These are phyloP conservation scores for Spathaspora passalidarum DNA, from an alignment of 805 yeast genomes.

Conservation along the genomic window DNA sequence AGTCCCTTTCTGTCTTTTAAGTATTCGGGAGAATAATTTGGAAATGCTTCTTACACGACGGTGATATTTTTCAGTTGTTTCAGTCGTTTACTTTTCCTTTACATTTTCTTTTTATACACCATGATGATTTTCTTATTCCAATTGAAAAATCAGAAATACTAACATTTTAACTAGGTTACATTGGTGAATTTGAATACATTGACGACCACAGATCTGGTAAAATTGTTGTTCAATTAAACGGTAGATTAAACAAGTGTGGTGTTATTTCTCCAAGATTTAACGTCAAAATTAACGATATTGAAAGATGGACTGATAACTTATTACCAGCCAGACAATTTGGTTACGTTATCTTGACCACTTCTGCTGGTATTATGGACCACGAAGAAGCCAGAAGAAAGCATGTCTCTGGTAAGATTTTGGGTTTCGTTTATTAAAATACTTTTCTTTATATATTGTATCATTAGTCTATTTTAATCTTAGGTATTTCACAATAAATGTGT, in stretches of 20 bases:
- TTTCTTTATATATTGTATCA: not conserved
- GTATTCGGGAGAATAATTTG: constrained; percentile 81
- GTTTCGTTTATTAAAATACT: constrained; percentile 79
- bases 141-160: constrained; percentile 13
- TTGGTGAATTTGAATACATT: constrained; percentile 96
- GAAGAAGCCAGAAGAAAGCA: constrained; percentile 99
- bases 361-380: constrained; percentile 99
- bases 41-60: constrained; percentile 69
- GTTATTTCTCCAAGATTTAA: constrained; percentile 98
- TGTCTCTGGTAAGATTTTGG: constrained; percentile 98
- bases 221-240: constrained; percentile 94
- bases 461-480: not conserved
- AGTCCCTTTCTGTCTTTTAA: constrained; percentile 97
- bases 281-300: constrained; percentile 91
- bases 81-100: constrained; percentile 68
- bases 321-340: constrained; percentile 99
- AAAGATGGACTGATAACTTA: constrained; percentile 97
- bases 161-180: constrained; percentile 57
- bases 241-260: constrained; percentile 98
- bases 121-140: not conserved
- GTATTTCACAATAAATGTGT: not conserved
- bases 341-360: constrained; percentile 94
- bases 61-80: constrained; percentile 29
- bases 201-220: constrained; percentile 99
- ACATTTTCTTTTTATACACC: constrained; percentile 32